Evolutionary conservation across 2,329 filamentous ascomycete species (phyloP).

Genomic region (Trichoderma atrobrunneum): DNA sequence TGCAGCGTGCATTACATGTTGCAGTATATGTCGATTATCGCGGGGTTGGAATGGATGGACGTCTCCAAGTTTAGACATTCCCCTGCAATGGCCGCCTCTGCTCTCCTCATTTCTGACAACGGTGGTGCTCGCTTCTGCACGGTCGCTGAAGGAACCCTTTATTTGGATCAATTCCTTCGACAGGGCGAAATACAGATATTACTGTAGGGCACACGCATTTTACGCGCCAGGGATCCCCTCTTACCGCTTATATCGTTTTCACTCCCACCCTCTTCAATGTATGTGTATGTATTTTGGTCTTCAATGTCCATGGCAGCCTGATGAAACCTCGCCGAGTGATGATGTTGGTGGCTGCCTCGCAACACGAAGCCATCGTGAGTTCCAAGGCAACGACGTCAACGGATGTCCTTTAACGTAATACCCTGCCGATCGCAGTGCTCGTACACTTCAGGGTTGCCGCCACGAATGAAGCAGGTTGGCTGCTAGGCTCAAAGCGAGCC

Average conservation of each 20-base stretch:
- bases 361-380: neutral
- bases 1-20: constrained; percentile 1
- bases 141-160: neutral
- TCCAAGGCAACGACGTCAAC: neutral
- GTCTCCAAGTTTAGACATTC: neutral
- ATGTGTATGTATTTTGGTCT: neutral
- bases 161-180: neutral
- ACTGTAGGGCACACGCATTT: neutral
- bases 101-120: neutral
- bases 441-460: neutral
- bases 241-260: neutral
- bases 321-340: neutral
- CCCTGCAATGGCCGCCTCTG: neutral
- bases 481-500: neutral
- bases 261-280: neutral
- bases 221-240: neutral
- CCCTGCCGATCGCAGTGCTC: neutral
- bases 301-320: constrained; percentile 15
- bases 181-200: neutral
- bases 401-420: neutral
- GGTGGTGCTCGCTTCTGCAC: neutral
- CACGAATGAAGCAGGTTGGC: neutral
- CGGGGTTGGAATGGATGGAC: constrained; percentile 7
- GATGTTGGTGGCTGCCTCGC: constrained; percentile 7
- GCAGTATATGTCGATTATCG: neutral